Conservation (phyloP, 768 basidiomycete species). For the Pisolithus sp. region DNA sequence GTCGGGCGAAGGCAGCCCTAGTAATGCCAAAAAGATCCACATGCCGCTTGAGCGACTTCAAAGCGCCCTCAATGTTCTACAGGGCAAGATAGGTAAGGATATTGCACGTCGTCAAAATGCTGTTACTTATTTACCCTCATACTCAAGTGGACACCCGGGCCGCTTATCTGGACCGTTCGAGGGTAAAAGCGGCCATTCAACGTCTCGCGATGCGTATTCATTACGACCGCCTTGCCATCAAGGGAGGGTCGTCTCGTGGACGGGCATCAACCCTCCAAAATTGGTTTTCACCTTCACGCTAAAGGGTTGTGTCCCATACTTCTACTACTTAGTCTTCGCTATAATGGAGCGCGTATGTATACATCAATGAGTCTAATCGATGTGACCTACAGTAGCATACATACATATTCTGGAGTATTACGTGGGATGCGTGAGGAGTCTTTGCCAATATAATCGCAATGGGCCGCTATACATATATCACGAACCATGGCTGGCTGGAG, state of each 20-base stretch:
- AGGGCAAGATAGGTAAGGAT: constrained; percentile 55
- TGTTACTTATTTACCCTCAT: neutral
- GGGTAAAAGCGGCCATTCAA: constrained; percentile 64
- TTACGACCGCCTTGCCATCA: constrained; percentile 46
- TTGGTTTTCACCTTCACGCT: constrained; percentile 22
- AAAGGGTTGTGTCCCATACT: too few species aligned
- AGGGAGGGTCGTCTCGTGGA: constrained; percentile 15
- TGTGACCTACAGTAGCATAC: too few species aligned
- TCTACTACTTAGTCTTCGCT: too few species aligned
- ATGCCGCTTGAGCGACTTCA: constrained; percentile 45
- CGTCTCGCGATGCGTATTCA: constrained; percentile 54
- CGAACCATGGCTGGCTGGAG: neutral
- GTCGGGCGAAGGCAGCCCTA: constrained; percentile 18
- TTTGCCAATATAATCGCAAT: too few species aligned
- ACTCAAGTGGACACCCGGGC: constrained; percentile 63
- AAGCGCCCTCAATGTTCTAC: constrained; percentile 43
- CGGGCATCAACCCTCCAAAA: constrained; percentile 22
- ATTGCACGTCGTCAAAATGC: neutral
- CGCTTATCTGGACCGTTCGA: constrained; percentile 68
- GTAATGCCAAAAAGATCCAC: constrained; percentile 26
- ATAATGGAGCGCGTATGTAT: too few species aligned
- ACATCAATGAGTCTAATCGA: too few species aligned
- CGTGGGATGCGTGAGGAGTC: too few species aligned
- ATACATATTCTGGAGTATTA: too few species aligned
- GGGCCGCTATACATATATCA: neutral